Evolutionary conservation across 371 early-diverging fungal species (phyloP), one percentile per base, ranked within the genome.

Genomic region (Apophysomyces trapeziformis): DNA sequence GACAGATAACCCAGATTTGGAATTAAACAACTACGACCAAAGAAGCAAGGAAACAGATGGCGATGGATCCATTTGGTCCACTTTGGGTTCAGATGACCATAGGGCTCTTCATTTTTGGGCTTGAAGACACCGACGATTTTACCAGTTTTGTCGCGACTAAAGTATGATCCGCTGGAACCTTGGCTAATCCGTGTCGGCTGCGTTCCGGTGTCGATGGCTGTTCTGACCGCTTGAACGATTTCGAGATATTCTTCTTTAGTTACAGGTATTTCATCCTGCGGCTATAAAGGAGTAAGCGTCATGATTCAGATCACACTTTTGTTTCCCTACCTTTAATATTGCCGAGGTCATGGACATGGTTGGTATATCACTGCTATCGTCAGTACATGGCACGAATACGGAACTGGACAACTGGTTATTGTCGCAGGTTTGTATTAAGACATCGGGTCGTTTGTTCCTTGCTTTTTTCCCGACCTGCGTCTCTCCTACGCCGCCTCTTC

Each of bases 11-110:
- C 96, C 14, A 92, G 73, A 66, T 95, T 95, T 5, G 95, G 95
- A 38, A 95, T 93, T 64, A 95, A 68, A 67, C 95, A 93, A 38
- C 89, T 88, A 21, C 97, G 86, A 0, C 96, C 96, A 86, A 95
- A 96, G 69, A 89, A 93, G 71, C 95, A 96, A 3, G 94, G 94
- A 60, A 93, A 91, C 35, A 93, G 65, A 74, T 92, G 93, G 16
- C 90, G 83, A 69, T 95, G 96, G n/a, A 94, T 75, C 95, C 94
- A 95, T 72, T 96, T 95, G 3, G 92, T 89, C 96, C 95, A 96
- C 76, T 96, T 96, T 4, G 95, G 95, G 73, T 95, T 96, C 46
- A 93, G 72, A 5, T 89, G 83, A 0, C 95, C 95, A 72, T 95
- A 96, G 1, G 96, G 97, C 70, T 96, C 97, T 73, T 96, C 97